Evolutionary conservation across 1,284 basidiomycete genomes (phyloP).

Genomic region (Prillingera fragicola): DNA sequence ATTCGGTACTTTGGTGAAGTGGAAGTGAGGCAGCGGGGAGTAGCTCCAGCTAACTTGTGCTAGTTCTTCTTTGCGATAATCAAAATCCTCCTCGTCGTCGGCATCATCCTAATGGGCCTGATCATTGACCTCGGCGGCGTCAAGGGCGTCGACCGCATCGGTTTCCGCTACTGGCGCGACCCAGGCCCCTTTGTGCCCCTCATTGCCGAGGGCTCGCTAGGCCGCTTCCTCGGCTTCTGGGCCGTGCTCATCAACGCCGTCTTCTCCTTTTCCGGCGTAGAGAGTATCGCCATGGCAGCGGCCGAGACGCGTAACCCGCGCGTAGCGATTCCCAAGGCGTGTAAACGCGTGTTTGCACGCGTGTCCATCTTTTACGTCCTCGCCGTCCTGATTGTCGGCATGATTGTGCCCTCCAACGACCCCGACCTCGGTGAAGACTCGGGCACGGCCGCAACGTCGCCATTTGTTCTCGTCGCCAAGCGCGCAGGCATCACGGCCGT

Average conservation of each 20-base stretch:
- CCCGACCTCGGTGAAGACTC: constrained; percentile 14
- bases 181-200: constrained; percentile 54
- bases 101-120: constrained; percentile 55
- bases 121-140: constrained; percentile 54
- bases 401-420: constrained; percentile 54
- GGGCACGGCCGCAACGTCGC: constrained; percentile 62
- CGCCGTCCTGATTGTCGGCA: constrained; percentile 55
- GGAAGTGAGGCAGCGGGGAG: too few species aligned
- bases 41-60: too few species aligned
- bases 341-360: constrained; percentile 15
- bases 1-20: constrained; percentile 23
- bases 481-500: constrained; percentile 63
- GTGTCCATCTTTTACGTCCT: constrained; percentile 56
- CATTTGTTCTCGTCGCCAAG: constrained; percentile 60
- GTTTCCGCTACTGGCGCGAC: constrained; percentile 61
- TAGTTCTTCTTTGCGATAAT: constrained; percentile 68
- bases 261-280: constrained; percentile 26
- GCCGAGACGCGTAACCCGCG: constrained; percentile 38
- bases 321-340: constrained; percentile 23
- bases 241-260: constrained; percentile 26
- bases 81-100: constrained; percentile 65
- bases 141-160: constrained; percentile 45
- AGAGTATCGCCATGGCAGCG: constrained; percentile 29
- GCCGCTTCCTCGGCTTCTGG: constrained; percentile 25
- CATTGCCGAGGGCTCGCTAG: constrained; percentile 13